Evolutionary conservation across 192 early-diverging fungal genomes (phyloP).

Genomic region (Umbelopsis sp.): DNA sequence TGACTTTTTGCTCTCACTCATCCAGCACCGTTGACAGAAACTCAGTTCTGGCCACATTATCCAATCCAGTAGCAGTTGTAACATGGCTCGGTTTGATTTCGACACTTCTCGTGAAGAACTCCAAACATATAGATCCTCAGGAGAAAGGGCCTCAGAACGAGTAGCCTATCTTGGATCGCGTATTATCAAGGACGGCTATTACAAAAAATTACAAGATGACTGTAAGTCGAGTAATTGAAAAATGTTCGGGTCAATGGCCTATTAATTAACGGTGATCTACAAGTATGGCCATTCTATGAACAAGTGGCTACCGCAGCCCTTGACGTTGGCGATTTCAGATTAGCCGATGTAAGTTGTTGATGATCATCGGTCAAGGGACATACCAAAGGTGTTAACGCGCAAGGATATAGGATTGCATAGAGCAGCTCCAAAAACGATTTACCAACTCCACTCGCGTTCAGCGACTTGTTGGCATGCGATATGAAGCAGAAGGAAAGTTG

Average conservation of each 20-base stretch:
- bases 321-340: slow-evolving; percentile 69
- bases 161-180: slow-evolving; percentile 31
- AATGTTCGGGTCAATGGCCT: not conserved
- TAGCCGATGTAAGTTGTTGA: slow-evolving; percentile 54
- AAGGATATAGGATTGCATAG: slow-evolving; percentile 53
- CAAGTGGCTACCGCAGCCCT: slow-evolving; percentile 81
- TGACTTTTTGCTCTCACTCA: too few relatives aligned
- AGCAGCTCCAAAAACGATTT: slow-evolving; percentile 66
- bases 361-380: not conserved
- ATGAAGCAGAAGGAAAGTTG: slow-evolving; percentile 76
- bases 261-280: not conserved
- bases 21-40: too few relatives aligned
- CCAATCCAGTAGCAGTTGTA: not conserved
- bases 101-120: slow-evolving; percentile 27
- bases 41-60: not conserved
- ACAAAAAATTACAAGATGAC: slow-evolving; percentile 34
- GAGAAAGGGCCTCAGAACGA: slow-evolving; percentile 31
- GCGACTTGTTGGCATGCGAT: slow-evolving; percentile 75
- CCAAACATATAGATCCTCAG: slow-evolving; percentile 26
- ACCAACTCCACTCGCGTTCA: slow-evolving; percentile 69
- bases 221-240: slow-evolving; percentile 5
- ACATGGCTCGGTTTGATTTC: slow-evolving; percentile 32
- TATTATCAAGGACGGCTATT: slow-evolving; percentile 27
- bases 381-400: not conserved
- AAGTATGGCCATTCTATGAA: slow-evolving; percentile 79